A percentile compares a stretch with the other conserved stretches of the same genome.
phyloP scores from a whole-genome alignment of 441 rosid species.

The Brassica hybrid region DNA sequence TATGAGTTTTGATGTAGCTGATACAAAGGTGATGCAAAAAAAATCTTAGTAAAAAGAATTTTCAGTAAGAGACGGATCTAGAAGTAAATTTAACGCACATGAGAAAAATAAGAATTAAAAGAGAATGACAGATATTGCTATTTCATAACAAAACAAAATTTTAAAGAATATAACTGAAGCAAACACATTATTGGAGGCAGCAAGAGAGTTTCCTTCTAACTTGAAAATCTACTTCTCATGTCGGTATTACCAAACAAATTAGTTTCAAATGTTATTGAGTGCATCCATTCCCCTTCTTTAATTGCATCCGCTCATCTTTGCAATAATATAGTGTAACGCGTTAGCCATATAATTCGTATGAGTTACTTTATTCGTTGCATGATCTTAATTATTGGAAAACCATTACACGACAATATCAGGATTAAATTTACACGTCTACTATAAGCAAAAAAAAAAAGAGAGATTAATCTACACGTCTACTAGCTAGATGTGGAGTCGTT shows the following conservation, averaged over 20 bases:
- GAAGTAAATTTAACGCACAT: background rate
- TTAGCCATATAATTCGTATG: background rate
- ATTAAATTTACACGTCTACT: background rate
- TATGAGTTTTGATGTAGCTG: conserved; percentile 5
- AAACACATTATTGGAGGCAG: background rate
- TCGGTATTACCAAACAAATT: too few relatives aligned
- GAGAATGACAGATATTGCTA: background rate
- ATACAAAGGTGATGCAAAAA: background rate
- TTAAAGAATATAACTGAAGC: background rate
- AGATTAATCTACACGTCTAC: background rate
- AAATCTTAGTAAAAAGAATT: conserved; percentile 1
- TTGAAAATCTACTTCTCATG: background rate
- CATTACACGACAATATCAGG: background rate
- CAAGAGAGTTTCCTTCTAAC: background rate
- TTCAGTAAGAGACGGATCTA: background rate
- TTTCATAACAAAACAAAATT: background rate
- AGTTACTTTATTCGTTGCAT: background rate
- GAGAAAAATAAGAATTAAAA: background rate
- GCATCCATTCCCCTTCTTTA: too few relatives aligned
- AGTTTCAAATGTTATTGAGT: too few relatives aligned
- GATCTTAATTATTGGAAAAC: background rate
- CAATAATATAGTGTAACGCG: background rate
- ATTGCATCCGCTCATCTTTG: background rate
- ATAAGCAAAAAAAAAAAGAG: background rate
- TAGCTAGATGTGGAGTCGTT: background rate